Evolutionary conservation across 2,329 filamentous ascomycete species (phyloP), one percentile per base, ranked within the genome.

Genomic region (Pseudogymnoascus sp.): DNA sequence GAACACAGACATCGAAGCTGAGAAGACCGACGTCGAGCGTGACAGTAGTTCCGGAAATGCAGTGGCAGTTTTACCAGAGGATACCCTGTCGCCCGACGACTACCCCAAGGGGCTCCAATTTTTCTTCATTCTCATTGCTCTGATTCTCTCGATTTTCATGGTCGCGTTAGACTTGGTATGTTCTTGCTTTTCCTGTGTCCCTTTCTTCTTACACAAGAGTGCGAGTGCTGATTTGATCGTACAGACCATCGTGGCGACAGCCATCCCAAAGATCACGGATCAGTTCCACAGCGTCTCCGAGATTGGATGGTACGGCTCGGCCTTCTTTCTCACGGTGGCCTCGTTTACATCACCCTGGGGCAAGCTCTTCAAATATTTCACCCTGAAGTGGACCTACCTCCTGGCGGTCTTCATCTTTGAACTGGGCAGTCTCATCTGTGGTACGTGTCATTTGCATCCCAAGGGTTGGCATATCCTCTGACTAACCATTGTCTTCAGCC

Each of bases 231-330:
- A 33, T 42, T 63, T n/a, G 15, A 47, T n/a, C 3, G 4, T 21
- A 4, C 60, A 79, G 77, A 82, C 80, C 33, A 82, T 82, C 63
- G 77, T 82, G 15, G 78, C 79, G 2, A 82, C 80, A 0, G 81
- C 80, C 6, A 82, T 83, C 42, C 81, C 81, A 28, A 78, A 78
- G 65, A 82, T 83, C 70, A 82, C 80, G 2, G 76, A 65, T 50
- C 19, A 65, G 10, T 65, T 65, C 47, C 28, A 63, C 31, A 47
- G 61, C 11, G 31, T 65, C 5, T 35, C 62, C 5, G 47, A 63
- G 64, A 68, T 74, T 15, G 71, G 71, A 11, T 74, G 73, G 72
- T 74, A 74, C 67, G 69, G 70, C 33, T 69, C 70, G 15, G 67
- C 70, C 1, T 74, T 70, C 62, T 66, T 73, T 66, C 74, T 80